phyloP scores from a whole-genome alignment of 805 yeast species.

The Pichia nanzhaoensis region DNA sequence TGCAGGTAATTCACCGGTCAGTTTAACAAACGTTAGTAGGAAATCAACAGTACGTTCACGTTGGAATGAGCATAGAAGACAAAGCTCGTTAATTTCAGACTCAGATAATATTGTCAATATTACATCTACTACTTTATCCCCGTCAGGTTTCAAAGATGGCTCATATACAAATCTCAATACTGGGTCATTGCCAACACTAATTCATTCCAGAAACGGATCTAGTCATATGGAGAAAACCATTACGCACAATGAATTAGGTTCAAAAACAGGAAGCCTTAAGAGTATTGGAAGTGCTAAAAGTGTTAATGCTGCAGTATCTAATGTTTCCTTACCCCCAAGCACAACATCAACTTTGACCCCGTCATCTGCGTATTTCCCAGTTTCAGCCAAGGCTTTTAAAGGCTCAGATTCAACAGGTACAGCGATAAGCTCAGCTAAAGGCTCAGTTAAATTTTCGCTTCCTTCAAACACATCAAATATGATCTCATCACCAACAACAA shows the following conservation, averaged over 20 bases:
- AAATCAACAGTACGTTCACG: neutral
- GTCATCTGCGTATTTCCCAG: neutral
- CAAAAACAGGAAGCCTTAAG: neutral
- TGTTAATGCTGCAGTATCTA: neutral
- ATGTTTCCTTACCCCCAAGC: neutral
- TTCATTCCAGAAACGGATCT: neutral
- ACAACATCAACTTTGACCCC: neutral
- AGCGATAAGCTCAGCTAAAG: neutral
- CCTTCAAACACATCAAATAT: slow-evolving; percentile 3
- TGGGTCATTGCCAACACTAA: neutral
- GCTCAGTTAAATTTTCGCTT: too few species aligned
- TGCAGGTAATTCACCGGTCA: neutral
- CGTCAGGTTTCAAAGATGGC: neutral
- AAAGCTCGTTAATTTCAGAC: neutral
- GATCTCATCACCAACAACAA: neutral
- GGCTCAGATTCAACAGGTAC: slow-evolving; percentile 3
- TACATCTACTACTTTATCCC: neutral
- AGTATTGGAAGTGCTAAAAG: slow-evolving; percentile 3
- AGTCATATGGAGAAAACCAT: neutral
- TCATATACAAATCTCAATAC: neutral
- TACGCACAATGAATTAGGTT: neutral
- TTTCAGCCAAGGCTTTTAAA: neutral
- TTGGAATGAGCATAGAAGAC: neutral
- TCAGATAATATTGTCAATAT: neutral
- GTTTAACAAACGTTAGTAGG: neutral